A percentile compares a stretch with the other conserved stretches of the same genome.
Conservation (phyloP, 1,284 basidiomycete species). For the Lignosus rhinocerotis region DNA sequence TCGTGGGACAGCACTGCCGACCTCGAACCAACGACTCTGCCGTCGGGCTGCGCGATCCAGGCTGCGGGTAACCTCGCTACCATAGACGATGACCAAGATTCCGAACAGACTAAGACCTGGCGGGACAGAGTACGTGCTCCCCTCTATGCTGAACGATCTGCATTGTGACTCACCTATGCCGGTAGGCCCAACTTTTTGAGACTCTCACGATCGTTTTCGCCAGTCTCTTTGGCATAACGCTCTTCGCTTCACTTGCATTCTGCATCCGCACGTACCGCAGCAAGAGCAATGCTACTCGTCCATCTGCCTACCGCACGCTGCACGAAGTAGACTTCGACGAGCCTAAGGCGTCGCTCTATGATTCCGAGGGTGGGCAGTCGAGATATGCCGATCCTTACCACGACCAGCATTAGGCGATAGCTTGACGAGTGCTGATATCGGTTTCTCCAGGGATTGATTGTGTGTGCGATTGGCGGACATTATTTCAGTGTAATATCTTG, state of each 20-base stretch:
- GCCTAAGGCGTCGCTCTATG: constrained; percentile 26
- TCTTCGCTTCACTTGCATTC: constrained; percentile 8
- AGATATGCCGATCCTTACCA: constrained; percentile 30
- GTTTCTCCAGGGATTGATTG: background rate
- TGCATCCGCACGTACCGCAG: constrained; percentile 20
- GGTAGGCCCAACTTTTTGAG: constrained; percentile 27
- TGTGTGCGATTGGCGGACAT: background rate
- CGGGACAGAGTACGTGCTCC: background rate
- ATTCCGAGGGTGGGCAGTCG: constrained; percentile 27
- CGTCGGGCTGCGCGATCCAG: background rate
- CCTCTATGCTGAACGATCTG: background rate
- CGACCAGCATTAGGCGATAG: constrained; percentile 17
- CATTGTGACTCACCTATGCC: background rate
- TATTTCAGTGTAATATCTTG: background rate
- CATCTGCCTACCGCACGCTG: constrained; percentile 28
- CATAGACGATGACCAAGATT: background rate
- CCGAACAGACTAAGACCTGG: background rate
- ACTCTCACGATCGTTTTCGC: constrained; percentile 26
- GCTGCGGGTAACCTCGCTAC: constrained; percentile 1
- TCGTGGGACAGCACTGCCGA: background rate
- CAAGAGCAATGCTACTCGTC: background rate
- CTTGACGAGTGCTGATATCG: background rate
- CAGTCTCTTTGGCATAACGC: constrained; percentile 14
- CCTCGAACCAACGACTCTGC: background rate
- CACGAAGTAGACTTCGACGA: constrained; percentile 22